Percentiles rank a stretch among this genome's conserved stretches.
Conservation (phyloP, 805 yeast genomes). For the Tetrapisispora nanseiensis region DNA sequence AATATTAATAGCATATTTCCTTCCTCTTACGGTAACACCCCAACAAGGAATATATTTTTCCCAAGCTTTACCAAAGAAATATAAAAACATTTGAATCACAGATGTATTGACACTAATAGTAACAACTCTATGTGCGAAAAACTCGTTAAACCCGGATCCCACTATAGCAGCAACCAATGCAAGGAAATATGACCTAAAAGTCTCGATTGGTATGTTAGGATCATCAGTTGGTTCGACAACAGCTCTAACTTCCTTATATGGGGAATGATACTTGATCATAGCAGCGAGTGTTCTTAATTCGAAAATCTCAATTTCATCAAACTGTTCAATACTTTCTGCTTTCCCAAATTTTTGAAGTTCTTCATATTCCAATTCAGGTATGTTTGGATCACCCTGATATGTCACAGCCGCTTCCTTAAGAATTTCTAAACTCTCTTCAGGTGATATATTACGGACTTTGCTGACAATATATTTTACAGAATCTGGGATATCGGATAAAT, state of each 20-base stretch:
- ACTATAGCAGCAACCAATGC: conserved; percentile 40
- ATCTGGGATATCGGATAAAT: conserved; percentile 11
- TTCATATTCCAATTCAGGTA: conserved; percentile 32
- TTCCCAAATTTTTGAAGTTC: conserved; percentile 26
- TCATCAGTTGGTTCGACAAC: conserved; percentile 46
- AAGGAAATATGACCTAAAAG: conserved; percentile 34
- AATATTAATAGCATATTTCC: conserved; percentile 40
- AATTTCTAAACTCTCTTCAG: conserved; percentile 34
- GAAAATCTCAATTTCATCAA: conserved; percentile 17
- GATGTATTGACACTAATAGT: conserved; percentile 35
- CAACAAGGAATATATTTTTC: conserved; percentile 38
- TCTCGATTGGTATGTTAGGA: conserved; percentile 38
- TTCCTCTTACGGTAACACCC: conserved; percentile 34
- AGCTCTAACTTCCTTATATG: conserved; percentile 61
- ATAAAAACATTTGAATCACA: conserved; percentile 38
- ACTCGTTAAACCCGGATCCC: conserved; percentile 47
- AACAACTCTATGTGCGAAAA: conserved; percentile 48
- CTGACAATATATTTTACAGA: conserved; percentile 33
- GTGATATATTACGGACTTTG: conserved; percentile 29
- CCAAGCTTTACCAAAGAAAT: conserved; percentile 37
- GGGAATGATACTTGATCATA: conserved; percentile 37
- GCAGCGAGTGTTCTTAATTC: conserved; percentile 29
- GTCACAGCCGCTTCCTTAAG: conserved; percentile 32
- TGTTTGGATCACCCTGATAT: conserved; percentile 40
- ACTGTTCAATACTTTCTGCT: conserved; percentile 14